Conservation (phyloP, 257 asterid genomes). For the Gentiana dahurica region DNA sequence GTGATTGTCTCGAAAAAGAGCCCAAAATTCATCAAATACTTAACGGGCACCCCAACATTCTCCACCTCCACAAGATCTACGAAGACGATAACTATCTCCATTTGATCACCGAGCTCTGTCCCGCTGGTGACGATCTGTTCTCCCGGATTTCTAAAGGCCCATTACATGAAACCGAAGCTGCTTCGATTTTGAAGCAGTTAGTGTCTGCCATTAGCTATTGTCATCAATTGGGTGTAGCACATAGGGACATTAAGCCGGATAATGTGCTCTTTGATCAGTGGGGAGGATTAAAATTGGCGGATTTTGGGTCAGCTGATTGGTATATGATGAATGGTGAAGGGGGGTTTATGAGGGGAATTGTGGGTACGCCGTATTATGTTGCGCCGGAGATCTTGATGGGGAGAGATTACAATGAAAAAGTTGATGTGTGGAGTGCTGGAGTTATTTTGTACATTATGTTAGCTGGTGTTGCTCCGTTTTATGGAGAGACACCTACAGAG, state of each 20-base stretch:
- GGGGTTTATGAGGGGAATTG: constrained; percentile 49
- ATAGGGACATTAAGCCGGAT: constrained; percentile 81
- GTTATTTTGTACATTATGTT: constrained; percentile 77
- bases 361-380: constrained; percentile 89
- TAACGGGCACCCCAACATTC: constrained; percentile 39
- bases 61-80: constrained; percentile 47
- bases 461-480: constrained; percentile 80
- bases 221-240: constrained; percentile 66
- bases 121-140: constrained; percentile 53
- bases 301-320: constrained; percentile 91
- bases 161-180: constrained; percentile 44
- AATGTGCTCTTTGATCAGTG: constrained; percentile 57
- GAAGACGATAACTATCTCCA: constrained; percentile 78
- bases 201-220: constrained; percentile 44
- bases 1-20: constrained; percentile 60
- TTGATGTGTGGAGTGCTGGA: constrained; percentile 90
- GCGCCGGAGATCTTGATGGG: constrained; percentile 87
- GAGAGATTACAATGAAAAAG: constrained; percentile 60
- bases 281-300: constrained; percentile 57
- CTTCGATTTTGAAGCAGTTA: constrained; percentile 34
- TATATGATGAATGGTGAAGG: constrained; percentile 26
- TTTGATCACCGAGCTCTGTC: constrained; percentile 68
- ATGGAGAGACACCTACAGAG: constrained; percentile 62
- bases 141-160: constrained; percentile 40
- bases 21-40: constrained; percentile 56